Base-by-base conservation (phyloP, 805 yeast genomes). In the Yarrowia keelungensis region DNA sequence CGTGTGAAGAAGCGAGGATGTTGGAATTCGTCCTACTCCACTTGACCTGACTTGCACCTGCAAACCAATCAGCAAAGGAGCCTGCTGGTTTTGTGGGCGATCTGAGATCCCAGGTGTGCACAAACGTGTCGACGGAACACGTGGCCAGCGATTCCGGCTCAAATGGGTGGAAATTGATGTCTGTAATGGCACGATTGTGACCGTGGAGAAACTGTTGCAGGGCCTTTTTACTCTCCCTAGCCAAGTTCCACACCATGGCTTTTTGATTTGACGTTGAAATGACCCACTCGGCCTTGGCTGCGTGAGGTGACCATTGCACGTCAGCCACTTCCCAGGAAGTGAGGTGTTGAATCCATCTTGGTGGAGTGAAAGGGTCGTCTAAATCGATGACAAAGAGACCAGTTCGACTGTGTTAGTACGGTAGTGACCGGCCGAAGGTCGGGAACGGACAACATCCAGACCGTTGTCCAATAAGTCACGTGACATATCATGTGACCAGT, bases 311-410 rank as follows among this genome's bases (percentile, higher is more conserved):
- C 98, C 99, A 95, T 77, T 95, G 98, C 1, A 94, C 98, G 76
- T 94, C 98, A 0, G 99, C 97, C 3, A 95, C 99, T 77, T 95
- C 98, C 98, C 98, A 95, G 0, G 97, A 87, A 0, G 98, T 94
- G 43, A 87, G 83, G 75, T 95, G 97, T 68, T 88, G 96, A 15
- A 95, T 84, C 93, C 96, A 92, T 69, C 99, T 81, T 0, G 99
- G 99, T 0, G 97, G 92, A 0, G 94, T 86, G 78, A 91, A 94
- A 0, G 98, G 99, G 76, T 95, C 97, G 74, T 94, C 97, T 50
- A 95, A 79, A 78, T 95, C 98, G n/a, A 94, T 88, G 46, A 95
- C 87, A 76, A 88, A 90, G 14, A 95, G 81, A 0, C 99, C 99
- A 68, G 88, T 83, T 36, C 91, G 83, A 8, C 74, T 73, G 43